phyloP scores from a whole-genome alignment of 2,329 filamentous ascomycete genomes.

The Verticillium isaacii region DNA sequence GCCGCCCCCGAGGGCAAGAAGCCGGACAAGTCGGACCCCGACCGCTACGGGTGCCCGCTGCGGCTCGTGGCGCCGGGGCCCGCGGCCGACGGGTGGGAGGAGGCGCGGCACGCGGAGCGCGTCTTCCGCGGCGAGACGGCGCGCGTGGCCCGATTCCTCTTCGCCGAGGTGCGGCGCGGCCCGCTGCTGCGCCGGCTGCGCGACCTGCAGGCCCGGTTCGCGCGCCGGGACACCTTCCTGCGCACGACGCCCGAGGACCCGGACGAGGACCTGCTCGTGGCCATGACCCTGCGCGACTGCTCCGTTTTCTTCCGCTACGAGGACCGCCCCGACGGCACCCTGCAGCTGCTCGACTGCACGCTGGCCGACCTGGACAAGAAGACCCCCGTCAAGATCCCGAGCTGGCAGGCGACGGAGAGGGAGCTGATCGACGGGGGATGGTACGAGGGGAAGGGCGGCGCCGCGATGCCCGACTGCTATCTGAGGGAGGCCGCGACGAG shows the following conservation, averaged over 20 bases:
- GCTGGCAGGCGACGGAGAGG: constrained; percentile 63
- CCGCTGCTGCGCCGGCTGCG: constrained; percentile 19
- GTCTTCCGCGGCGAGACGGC: not conserved
- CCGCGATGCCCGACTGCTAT: constrained; percentile 2
- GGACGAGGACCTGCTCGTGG: constrained; percentile 35
- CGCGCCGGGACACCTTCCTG: not conserved
- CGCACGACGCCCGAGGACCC: constrained; percentile 23
- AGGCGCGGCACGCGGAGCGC: not conserved
- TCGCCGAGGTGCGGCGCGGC: constrained; percentile 24
- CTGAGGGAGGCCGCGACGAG: constrained; percentile 3
- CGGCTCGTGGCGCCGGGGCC: constrained; percentile 7
- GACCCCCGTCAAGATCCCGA: constrained; percentile 57
- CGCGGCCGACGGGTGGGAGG: not conserved
- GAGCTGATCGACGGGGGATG: constrained; percentile 63
- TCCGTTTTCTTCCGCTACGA: constrained; percentile 60
- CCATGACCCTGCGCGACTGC: constrained; percentile 80
- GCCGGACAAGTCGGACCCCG: constrained; percentile 5
- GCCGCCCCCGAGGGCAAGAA: constrained; percentile 9
- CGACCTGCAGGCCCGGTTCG: constrained; percentile 13
- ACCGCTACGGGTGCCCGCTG: constrained; percentile 9
- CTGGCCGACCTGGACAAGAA: constrained; percentile 78
- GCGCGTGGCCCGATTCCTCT: constrained; percentile 15
- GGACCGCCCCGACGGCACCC: constrained; percentile 4
- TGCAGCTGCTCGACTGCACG: constrained; percentile 42
- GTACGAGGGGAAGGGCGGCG: constrained; percentile 37